Evolutionary conservation across 2,329 filamentous ascomycete genomes (phyloP).

Genomic region (Shiraia sp.): DNA sequence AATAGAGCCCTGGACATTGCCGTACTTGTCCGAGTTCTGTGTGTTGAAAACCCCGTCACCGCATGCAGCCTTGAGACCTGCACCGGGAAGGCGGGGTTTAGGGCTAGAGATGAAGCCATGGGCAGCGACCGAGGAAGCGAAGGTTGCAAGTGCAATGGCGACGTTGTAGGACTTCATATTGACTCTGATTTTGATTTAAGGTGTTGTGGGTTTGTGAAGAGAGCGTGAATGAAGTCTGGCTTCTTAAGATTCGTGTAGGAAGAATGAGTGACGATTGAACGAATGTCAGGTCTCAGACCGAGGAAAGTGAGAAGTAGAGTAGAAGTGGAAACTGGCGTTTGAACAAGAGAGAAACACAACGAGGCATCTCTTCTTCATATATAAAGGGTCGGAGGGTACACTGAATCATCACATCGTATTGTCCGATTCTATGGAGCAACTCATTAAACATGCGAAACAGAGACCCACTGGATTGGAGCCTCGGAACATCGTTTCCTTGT

Average conservation of each 20-base stretch:
- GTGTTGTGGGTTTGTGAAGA: constrained; percentile 16
- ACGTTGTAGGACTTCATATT: constrained; percentile 51
- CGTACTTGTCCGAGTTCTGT: constrained; percentile 58
- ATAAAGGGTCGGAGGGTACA: constrained; percentile 21
- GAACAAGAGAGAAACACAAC: constrained; percentile 5
- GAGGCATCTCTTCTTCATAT: constrained; percentile 8
- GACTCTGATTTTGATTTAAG: constrained; percentile 17
- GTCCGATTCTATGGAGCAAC: constrained; percentile 27
- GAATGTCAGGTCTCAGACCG: constrained; percentile 47
- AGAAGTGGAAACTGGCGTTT: constrained; percentile 28
- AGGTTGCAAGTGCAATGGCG: constrained; percentile 47
- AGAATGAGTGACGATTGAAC: constrained; percentile 40
- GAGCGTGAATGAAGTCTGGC: constrained; percentile 37
- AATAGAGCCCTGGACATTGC: constrained; percentile 61
- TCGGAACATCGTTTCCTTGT: constrained; percentile 22
- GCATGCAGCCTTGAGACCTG: constrained; percentile 57
- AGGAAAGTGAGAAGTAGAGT: constrained; percentile 26
- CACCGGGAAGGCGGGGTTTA: constrained; percentile 54
- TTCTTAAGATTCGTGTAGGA: constrained; percentile 32
- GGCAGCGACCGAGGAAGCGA: constrained; percentile 53
- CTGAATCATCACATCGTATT: constrained; percentile 11
- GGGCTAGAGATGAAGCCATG: constrained; percentile 60
- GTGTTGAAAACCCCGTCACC: constrained; percentile 59
- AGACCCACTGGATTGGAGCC: constrained; percentile 17
- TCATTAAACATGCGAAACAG: constrained; percentile 45